phyloP scores from a whole-genome alignment of 768 basidiomycete genomes.

The Imleria badia region DNA sequence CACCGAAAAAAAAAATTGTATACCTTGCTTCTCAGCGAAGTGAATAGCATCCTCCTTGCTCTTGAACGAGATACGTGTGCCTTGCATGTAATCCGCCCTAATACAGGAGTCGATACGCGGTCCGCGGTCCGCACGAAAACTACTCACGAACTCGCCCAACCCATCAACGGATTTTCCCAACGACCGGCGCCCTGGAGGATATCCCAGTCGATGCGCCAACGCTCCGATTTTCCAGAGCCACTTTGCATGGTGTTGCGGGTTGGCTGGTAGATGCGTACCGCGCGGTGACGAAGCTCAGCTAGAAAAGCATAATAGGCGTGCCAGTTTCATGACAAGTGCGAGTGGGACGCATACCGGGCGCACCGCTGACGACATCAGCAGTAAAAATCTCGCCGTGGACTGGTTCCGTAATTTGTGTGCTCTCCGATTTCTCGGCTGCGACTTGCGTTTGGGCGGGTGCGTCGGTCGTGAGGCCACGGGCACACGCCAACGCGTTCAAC shows the following conservation, averaged over 20 bases:
- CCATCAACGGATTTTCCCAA: constrained; percentile 99
- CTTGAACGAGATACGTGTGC: constrained; percentile 77
- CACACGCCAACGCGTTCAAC: constrained; percentile 10
- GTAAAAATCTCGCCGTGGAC: constrained; percentile 61
- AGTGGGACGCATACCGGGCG: constrained; percentile 59
- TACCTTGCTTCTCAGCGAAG: constrained; percentile 97
- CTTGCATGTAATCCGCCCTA: constrained; percentile 96
- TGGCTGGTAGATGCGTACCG: constrained; percentile 90
- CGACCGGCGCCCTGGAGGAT: constrained; percentile 83
- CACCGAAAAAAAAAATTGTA: constrained; percentile 9
- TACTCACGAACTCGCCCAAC: constrained; percentile 90
- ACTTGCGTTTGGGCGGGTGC: constrained; percentile 22
- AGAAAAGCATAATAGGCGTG: not conserved
- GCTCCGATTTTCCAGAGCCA: constrained; percentile 77
- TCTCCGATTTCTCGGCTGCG: constrained; percentile 22
- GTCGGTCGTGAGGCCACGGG: constrained; percentile 23
- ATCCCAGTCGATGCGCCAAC: constrained; percentile 96
- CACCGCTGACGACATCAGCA: constrained; percentile 84
- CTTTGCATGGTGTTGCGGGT: constrained; percentile 96
- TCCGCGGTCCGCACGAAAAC: not conserved
- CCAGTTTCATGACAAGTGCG: not conserved
- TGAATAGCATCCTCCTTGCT: constrained; percentile 89
- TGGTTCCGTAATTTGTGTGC: constrained; percentile 42
- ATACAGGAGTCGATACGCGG: not conserved
- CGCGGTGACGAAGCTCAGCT: constrained; percentile 85